Evolutionary conservation across 169 alveolate species (phyloP).

Genomic region (Theileria parva): DNA sequence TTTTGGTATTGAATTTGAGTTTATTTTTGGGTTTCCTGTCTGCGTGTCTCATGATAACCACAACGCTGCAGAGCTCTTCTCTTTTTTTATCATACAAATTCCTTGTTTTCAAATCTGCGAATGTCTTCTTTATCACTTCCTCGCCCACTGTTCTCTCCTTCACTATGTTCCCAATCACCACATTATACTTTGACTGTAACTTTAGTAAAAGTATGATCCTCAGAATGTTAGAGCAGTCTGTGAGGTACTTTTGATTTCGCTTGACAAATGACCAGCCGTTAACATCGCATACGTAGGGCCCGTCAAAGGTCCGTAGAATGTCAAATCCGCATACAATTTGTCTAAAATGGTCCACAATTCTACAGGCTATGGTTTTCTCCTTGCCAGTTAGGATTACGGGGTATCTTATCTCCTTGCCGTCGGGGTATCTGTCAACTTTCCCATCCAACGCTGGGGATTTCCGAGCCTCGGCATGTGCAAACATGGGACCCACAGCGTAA

Average conservation of each 20-base stretch:
- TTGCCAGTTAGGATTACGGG: conserved; percentile 92
- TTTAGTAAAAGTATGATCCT: conserved; percentile 76
- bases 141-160: conserved; percentile 61
- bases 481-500: conserved; percentile 94
- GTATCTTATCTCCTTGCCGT: conserved; percentile 95
- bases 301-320: conserved; percentile 86
- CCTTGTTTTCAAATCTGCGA: conserved; percentile 55
- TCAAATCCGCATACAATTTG: conserved; percentile 94
- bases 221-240: conserved; percentile 89
- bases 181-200: conserved; percentile 69
- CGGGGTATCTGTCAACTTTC: conserved; percentile 81
- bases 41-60: conserved; percentile 97
- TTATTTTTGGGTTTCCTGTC: conserved; percentile 97
- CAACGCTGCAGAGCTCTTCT: conserved; percentile 94
- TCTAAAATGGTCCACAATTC: conserved; percentile 90
- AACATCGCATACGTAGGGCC: conserved; percentile 96
- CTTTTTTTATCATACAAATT: conserved; percentile 54
- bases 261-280: conserved; percentile 97
- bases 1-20: conserved; percentile 88
- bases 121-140: conserved; percentile 69
- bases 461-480: conserved; percentile 98
- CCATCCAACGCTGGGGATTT: conserved; percentile 95
- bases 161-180: conserved; percentile 66
- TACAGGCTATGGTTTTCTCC: conserved; percentile 91
- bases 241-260: conserved; percentile 90